Evolutionary conservation across 2,329 filamentous ascomycete species (phyloP).

Genomic region (Microsporum audouinii): DNA sequence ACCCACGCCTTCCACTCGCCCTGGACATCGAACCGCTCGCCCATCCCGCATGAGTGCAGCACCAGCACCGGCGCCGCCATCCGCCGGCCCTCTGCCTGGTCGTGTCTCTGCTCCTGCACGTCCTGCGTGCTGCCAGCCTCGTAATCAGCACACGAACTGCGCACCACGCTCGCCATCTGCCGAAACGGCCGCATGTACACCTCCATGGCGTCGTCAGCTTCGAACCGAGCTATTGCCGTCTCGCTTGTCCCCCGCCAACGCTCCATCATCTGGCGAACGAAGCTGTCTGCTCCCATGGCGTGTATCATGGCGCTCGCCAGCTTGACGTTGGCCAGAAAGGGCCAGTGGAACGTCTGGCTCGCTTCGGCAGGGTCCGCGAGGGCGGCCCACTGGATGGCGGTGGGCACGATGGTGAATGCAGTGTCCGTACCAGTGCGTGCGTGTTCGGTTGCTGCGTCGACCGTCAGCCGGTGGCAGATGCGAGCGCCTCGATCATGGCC

Average conservation of each 20-base stretch:
- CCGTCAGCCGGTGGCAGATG: slow-evolving; percentile 39
- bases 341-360: slow-evolving; percentile 41
- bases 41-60: slow-evolving; percentile 36
- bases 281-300: slow-evolving; percentile 33
- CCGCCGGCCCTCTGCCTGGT: slow-evolving; percentile 37
- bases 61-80: slow-evolving; percentile 34
- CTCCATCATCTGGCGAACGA: slow-evolving; percentile 25
- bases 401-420: slow-evolving; percentile 35
- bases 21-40: slow-evolving; percentile 34
- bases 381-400: slow-evolving; percentile 35
- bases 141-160: slow-evolving; percentile 40
- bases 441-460: slow-evolving; percentile 25
- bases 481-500: slow-evolving; percentile 43
- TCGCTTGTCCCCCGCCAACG: slow-evolving; percentile 20
- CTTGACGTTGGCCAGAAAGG: slow-evolving; percentile 39
- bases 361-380: slow-evolving; percentile 30
- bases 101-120: slow-evolving; percentile 33
- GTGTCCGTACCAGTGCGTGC: slow-evolving; percentile 2
- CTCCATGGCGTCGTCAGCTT: slow-evolving; percentile 29
- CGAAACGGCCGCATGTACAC: slow-evolving; percentile 37
- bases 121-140: slow-evolving; percentile 35
- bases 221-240: slow-evolving; percentile 12
- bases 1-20: slow-evolving; percentile 39
- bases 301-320: slow-evolving; percentile 35
- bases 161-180: slow-evolving; percentile 29